Percentiles rank a stretch among this genome's conserved stretches.
Conservation (phyloP, 192 early-diverging fungal species). For the Oehlia diaphana region DNA sequence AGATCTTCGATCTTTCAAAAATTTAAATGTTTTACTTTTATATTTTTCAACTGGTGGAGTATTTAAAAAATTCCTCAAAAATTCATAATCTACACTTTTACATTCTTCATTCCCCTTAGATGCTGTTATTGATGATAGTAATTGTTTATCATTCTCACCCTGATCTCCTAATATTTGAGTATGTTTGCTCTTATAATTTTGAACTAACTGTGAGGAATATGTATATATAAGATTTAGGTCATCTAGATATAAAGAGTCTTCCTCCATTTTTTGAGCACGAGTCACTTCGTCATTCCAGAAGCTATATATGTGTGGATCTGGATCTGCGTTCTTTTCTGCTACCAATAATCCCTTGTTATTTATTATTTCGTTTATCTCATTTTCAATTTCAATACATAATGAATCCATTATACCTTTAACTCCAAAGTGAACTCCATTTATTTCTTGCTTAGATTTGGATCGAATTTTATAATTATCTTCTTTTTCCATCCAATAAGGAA, state of each 20-base stretch:
- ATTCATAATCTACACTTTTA: background rate
- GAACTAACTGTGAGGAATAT: background rate
- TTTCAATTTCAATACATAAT: background rate
- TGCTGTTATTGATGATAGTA: too few species aligned
- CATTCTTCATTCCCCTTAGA: background rate
- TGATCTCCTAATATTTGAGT: background rate
- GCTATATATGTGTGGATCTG: background rate
- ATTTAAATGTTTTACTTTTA: background rate
- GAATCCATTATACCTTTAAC: background rate
- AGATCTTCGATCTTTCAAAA: background rate
- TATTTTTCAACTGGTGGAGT: background rate
- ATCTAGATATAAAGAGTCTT: background rate
- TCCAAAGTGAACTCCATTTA: background rate
- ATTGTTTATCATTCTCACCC: background rate
- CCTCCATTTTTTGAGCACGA: background rate
- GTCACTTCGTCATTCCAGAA: background rate
- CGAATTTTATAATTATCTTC: background rate
- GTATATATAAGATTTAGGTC: background rate
- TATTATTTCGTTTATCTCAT: background rate
- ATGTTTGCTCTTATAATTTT: background rate
- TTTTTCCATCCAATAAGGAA: conserved; percentile 32
- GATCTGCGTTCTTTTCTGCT: background rate
- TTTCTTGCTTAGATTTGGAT: background rate
- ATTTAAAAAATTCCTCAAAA: background rate
- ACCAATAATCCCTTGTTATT: background rate